Percentiles rank a stretch among this genome's conserved stretches.
Conservation (phyloP, 1,284 basidiomycete species). For the Jaminaea rosea region DNA sequence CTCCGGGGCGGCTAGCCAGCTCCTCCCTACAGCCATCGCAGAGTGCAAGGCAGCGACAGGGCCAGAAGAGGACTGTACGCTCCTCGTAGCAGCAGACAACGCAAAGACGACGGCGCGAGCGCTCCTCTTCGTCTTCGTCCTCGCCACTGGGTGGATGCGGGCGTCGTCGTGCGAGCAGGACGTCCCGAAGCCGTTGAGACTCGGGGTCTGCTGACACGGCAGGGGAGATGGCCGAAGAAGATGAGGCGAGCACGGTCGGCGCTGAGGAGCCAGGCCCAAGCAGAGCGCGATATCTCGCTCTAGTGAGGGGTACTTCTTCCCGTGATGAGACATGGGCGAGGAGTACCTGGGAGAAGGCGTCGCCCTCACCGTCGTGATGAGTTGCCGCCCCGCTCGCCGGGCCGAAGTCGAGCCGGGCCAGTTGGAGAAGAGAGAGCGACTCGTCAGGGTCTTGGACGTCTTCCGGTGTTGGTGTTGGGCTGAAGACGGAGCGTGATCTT, state of each 20-base stretch:
- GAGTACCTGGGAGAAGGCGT: conserved; percentile 32
- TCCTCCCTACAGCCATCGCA: conserved; percentile 40
- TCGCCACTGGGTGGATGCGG: too few relatives aligned
- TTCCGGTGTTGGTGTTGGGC: background rate
- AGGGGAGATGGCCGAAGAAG: conserved; percentile 4
- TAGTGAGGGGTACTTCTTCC: conserved; percentile 1
- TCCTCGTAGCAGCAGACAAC: conserved; percentile 23
- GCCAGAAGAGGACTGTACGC: conserved; percentile 40
- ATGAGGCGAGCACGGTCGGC: background rate
- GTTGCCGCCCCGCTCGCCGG: background rate
- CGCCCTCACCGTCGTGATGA: too few relatives aligned
- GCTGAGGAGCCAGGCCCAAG: too few relatives aligned
- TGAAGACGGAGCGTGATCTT: background rate
- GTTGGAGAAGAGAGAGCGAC: background rate
- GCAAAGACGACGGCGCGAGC: conserved; percentile 16
- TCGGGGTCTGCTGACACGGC: background rate
- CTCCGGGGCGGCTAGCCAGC: conserved; percentile 20
- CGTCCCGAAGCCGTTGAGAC: background rate
- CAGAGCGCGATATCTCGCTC: background rate
- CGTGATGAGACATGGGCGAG: conserved; percentile 23
- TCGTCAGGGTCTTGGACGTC: background rate
- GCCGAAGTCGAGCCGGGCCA: background rate
- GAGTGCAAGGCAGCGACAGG: conserved; percentile 42
- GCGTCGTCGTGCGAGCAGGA: background rate
- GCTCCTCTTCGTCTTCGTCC: conserved; percentile 5